Percentiles rank a stretch among this genome's conserved stretches.
These are phyloP conservation scores for Pisolithus albus DNA, from an alignment of 768 basidiomycete species.

Conservation along the genomic window DNA sequence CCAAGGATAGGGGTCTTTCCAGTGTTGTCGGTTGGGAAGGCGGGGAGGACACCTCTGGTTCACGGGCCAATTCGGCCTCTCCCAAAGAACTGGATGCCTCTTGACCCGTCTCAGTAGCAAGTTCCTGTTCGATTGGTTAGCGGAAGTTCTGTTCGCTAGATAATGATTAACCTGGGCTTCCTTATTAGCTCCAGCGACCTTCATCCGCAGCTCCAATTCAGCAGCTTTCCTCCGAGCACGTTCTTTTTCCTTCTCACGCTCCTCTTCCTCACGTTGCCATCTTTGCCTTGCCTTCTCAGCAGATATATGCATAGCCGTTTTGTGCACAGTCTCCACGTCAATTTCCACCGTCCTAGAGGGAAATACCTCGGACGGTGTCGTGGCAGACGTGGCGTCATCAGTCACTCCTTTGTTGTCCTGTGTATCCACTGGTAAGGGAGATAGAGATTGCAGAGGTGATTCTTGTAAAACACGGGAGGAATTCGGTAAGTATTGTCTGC, in stretches of 20 bases:
- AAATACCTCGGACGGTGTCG: conserved; percentile 32
- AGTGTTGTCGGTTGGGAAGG: conserved; percentile 9
- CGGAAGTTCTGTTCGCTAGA: conserved; percentile 10
- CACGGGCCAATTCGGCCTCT: conserved; percentile 4
- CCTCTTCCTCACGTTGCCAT: conserved; percentile 76
- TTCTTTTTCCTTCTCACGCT: conserved; percentile 73
- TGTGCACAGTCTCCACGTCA: conserved; percentile 60
- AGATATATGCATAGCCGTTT: conserved; percentile 75
- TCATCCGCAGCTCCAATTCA: conserved; percentile 66
- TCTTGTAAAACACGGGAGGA: conserved; percentile 32
- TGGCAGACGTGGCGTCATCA: conserved; percentile 36
- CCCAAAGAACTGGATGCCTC: conserved; percentile 33
- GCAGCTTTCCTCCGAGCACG: conserved; percentile 74
- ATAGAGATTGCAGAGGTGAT: conserved; percentile 31
- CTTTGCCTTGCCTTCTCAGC: conserved; percentile 79
- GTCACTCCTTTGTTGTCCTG: conserved; percentile 28
- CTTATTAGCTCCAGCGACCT: conserved; percentile 20
- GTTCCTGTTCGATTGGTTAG: conserved; percentile 21
- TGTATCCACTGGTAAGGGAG: conserved; percentile 15
- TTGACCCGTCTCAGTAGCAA: conserved; percentile 41
- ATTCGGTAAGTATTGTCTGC: conserved; percentile 13
- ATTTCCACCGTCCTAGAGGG: conserved; percentile 20
- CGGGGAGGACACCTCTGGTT: conserved; percentile 5
- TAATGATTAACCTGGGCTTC: conserved; percentile 14
- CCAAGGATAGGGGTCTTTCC: conserved; percentile 31